Conservation (phyloP, 2,329 filamentous ascomycete genomes). For the Talaromyces sp. region DNA sequence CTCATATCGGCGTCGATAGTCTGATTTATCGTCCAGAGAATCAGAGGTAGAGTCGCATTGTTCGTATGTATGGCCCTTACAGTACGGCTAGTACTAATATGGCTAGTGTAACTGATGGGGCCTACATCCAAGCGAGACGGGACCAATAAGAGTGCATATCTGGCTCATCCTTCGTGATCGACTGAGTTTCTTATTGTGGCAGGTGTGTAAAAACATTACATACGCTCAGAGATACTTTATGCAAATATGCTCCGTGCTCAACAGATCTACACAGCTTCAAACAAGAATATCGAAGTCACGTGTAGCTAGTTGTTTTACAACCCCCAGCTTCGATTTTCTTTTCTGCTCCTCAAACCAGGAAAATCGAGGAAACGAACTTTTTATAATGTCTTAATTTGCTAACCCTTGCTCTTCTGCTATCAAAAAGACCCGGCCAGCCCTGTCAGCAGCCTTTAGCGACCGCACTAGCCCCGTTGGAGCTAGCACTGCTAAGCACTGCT, state of each 20-base stretch:
- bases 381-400: neutral
- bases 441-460: slow-evolving; percentile 1
- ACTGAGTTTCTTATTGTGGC: neutral
- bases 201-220: neutral
- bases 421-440: neutral
- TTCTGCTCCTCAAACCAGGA: neutral
- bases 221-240: neutral
- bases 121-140: neutral
- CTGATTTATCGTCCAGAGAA: neutral
- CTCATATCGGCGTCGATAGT: neutral
- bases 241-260: neutral
- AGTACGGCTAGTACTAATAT: neutral
- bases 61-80: neutral
- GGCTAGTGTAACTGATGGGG: neutral
- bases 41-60: neutral
- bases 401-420: neutral
- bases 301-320: no score
- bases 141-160: neutral
- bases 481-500: neutral
- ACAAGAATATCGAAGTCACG: neutral
- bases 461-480: neutral
- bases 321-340: no score
- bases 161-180: neutral
- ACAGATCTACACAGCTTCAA: neutral
- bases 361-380: neutral